phyloP scores from a whole-genome alignment of 176 grass and related monocot species.

The Miscanthus lutarioriparius region DNA sequence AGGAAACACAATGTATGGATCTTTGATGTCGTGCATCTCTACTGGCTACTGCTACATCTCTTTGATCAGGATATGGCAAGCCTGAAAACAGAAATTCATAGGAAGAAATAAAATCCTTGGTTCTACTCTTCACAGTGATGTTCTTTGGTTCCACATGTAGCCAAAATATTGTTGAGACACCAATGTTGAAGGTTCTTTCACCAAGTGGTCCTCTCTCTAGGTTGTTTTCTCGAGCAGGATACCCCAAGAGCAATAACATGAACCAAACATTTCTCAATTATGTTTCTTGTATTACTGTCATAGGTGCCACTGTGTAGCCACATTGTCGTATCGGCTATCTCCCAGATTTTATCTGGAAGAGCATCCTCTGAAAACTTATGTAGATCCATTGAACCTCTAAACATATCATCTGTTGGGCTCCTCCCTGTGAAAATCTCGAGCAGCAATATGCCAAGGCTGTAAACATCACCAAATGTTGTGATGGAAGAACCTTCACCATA shows the following conservation, averaged over 20 bases:
- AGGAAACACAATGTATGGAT: neutral
- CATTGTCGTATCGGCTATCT: neutral
- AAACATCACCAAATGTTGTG: conserved; percentile 11
- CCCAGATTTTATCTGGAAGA: neutral
- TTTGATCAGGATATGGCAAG: conserved; percentile 30
- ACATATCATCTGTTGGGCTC: conserved; percentile 1
- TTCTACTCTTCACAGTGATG: neutral
- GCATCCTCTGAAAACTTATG: neutral
- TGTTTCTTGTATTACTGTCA: neutral
- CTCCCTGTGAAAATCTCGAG: conserved; percentile 35
- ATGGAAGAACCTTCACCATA: conserved; percentile 13
- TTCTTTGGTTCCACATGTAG: neutral
- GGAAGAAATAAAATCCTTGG: neutral
- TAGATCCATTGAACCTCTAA: neutral
- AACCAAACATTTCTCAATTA: neutral
- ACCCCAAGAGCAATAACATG: neutral
- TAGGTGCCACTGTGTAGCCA: neutral
- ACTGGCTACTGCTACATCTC: neutral
- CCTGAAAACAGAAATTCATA: neutral
- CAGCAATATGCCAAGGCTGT: conserved; percentile 40
- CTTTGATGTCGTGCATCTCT: conserved; percentile 22
- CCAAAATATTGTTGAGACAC: neutral
- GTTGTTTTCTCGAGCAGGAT: neutral
- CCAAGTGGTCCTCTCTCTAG: neutral
- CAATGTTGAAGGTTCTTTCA: conserved; percentile 1